phyloP scores from a whole-genome alignment of 805 yeast genomes.

The Candida saitoana region DNA sequence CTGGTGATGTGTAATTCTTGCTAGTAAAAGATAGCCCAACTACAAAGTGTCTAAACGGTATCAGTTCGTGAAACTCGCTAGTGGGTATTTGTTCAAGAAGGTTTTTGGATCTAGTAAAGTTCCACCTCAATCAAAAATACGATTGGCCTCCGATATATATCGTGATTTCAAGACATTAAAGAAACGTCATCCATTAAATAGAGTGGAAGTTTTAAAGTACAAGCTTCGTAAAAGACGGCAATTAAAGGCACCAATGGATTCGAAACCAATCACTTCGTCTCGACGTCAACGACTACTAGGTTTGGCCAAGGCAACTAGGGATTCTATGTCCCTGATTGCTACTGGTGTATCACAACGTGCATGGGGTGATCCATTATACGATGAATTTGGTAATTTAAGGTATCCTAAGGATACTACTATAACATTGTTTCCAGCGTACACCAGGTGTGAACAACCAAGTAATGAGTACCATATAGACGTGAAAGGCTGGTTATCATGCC shows the following conservation, averaged over 20 bases:
- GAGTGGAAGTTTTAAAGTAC: constrained; percentile 9
- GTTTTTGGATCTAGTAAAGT: constrained; percentile 1
- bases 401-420: constrained; percentile 59
- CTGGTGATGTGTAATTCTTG: neutral
- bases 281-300: constrained; percentile 48
- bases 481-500: constrained; percentile 68
- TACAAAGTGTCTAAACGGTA: constrained; percentile 15
- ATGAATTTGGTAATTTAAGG: constrained; percentile 23
- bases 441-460: constrained; percentile 20
- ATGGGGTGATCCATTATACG: constrained; percentile 22
- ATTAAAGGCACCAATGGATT: constrained; percentile 2
- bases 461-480: constrained; percentile 47
- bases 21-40: neutral
- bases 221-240: constrained; percentile 5
- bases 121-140: constrained; percentile 18
- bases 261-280: constrained; percentile 11
- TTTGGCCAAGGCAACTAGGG: constrained; percentile 52
- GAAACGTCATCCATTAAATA: constrained; percentile 13
- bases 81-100: constrained; percentile 13
- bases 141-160: constrained; percentile 27
- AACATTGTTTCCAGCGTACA: constrained; percentile 42
- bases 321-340: constrained; percentile 48
- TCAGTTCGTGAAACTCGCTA: constrained; percentile 15
- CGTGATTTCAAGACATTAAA: constrained; percentile 29
- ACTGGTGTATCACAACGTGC: constrained; percentile 39